These are phyloP conservation scores for Lepidium africanum DNA, from an alignment of 345 rosid genomes.

Conservation along the genomic window DNA sequence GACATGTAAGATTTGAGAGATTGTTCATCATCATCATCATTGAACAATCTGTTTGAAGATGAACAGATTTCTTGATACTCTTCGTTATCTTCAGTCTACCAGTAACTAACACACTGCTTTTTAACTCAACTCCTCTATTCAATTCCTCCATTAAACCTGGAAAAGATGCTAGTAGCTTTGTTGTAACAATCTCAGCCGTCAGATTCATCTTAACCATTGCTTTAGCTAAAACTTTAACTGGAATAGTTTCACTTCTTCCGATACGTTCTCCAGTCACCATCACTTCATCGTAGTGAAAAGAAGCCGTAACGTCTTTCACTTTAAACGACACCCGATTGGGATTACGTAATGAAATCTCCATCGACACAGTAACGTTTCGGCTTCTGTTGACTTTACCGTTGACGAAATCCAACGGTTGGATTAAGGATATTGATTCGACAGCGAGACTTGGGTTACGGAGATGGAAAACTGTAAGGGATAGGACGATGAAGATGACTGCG, in stretches of 20 bases:
- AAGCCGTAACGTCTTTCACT: not conserved
- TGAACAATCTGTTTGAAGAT: constrained; percentile 6
- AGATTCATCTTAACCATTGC: constrained; percentile 19
- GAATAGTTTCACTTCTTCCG: not conserved
- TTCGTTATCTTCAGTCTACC: constrained; percentile 12
- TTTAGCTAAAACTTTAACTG: constrained; percentile 1
- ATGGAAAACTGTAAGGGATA: constrained; percentile 20
- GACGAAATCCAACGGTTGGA: constrained; percentile 16
- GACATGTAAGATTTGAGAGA: not conserved
- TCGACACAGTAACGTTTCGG: constrained; percentile 3
- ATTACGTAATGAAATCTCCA: constrained; percentile 10
- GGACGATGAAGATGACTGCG: constrained; percentile 24
- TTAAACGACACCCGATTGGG: constrained; percentile 2
- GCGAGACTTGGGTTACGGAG: constrained; percentile 21
- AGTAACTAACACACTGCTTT: not conserved
- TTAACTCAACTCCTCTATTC: not conserved
- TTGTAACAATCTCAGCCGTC: constrained; percentile 12
- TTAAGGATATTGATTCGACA: constrained; percentile 3
- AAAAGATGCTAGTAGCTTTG: constrained; percentile 3
- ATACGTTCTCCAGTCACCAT: not conserved
- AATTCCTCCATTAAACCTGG: constrained; percentile 8
- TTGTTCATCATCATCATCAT: constrained; percentile 11
- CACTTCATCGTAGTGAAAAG: not conserved
- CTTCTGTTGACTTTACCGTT: constrained; percentile 7
- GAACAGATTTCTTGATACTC: constrained; percentile 17